These are phyloP conservation scores for Neospora caninum DNA, from an alignment of 169 alveolate species.

Conservation along the genomic window DNA sequence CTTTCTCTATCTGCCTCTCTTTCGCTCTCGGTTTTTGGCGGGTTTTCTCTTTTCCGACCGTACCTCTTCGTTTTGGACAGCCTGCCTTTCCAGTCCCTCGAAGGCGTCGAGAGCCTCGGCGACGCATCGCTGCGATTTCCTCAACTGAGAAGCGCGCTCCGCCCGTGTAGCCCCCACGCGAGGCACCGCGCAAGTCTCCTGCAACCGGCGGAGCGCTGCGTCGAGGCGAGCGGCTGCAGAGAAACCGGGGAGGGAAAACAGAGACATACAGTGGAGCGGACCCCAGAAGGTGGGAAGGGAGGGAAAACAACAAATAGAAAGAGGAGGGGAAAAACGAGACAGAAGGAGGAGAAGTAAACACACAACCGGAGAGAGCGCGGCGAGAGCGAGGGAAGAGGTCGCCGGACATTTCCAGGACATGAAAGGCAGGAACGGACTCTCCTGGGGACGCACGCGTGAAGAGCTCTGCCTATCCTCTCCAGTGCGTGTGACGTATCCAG, in stretches of 20 bases:
- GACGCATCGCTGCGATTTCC: background rate
- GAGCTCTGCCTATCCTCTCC: no score
- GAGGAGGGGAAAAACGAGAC: no score
- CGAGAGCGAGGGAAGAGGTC: no score
- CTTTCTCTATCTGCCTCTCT: no score
- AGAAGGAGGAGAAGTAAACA: no score
- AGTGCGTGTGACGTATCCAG: no score
- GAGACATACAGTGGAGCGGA: background rate
- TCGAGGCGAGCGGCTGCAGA: background rate
- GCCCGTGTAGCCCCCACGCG: background rate
- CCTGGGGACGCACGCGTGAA: no score
- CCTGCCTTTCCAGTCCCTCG: background rate
- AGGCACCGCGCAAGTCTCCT: background rate
- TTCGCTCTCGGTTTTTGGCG: background rate
- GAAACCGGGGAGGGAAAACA: background rate
- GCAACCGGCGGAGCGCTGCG: background rate
- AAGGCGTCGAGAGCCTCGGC: background rate
- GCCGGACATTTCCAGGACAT: no score
- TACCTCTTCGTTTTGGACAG: constrained; percentile 2
- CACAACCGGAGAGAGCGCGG: no score
- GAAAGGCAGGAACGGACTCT: no score
- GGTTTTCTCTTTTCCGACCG: background rate
- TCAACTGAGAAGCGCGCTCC: background rate
- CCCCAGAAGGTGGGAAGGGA: no score
- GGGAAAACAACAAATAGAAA: no score